Conservation (phyloP, 805 yeast genomes). For the Gaillardinia entomophila region DNA sequence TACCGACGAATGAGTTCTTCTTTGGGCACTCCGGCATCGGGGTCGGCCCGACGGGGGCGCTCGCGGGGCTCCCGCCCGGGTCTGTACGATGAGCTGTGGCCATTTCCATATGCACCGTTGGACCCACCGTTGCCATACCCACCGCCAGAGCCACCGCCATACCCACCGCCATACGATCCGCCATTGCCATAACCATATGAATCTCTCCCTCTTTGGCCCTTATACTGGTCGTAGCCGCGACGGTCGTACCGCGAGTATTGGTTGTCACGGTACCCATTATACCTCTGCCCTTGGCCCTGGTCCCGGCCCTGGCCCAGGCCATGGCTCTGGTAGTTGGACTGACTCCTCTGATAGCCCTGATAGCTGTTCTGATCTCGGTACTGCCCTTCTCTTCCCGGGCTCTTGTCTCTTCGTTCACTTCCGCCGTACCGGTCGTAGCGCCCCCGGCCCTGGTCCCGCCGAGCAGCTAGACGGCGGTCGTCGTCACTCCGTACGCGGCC, state of each 20-base stretch:
- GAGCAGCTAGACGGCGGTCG: not conserved
- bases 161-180: no score
- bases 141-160: no score
- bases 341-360: not conserved
- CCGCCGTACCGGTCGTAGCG: not conserved
- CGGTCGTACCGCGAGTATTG: not conserved
- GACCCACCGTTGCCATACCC: no score
- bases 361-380: not conserved
- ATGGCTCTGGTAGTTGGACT: not conserved
- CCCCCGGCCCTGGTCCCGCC: not conserved
- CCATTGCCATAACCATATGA: no score
- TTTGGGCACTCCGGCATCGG: slow-evolving; percentile 10
- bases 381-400: no score
- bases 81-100: not conserved
- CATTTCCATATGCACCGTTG: no score
- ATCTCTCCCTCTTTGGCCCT: no score
- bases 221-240: not conserved
- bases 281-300: not conserved
- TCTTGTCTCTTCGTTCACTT: no score
- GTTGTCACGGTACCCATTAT: not conserved
- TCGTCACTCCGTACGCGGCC: slow-evolving; percentile 1
- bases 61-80: not conserved
- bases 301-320: not conserved
- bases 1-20: slow-evolving; percentile 16
- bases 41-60: slow-evolving; percentile 3